Base-by-base conservation (phyloP, 306 rosid species). In the Casuarina equisetifolia region DNA sequence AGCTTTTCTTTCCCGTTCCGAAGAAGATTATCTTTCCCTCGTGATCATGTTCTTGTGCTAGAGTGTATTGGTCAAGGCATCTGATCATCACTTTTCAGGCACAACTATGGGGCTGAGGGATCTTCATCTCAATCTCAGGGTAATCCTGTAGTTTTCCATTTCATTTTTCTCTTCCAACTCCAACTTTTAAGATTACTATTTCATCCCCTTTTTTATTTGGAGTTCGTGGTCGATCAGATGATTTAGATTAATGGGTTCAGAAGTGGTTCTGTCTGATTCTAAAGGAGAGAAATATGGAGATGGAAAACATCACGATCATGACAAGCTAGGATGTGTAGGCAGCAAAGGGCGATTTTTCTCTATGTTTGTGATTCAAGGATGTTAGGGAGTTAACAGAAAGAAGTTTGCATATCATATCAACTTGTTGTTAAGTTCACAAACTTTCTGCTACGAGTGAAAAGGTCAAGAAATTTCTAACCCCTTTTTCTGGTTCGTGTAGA, bases 51-150 rank as follows among this genome's bases (percentile, higher is more conserved):
- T 42, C 70, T 57, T 4, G 15, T 13, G 63, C 11, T 43, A 32
- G n/a, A 38, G 15, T n/a, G 52, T 70, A 58, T 72, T 81, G 77
- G 72, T 69, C 50, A 16, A 52, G 11, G 20, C 1, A 19, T 69
- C 58, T 59, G 32, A 25, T 73, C 40, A 72, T 38, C 74, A n/a
- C 5, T 61, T 73, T 69, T 62, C 84, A 59, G 54, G 42, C 59
- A 67, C 6, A 20, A 16, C 13, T 54, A 80, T 87, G 88, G 80
- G 74, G 25, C 76, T 85, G 72, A 78, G 68, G 61, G 87, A 87
- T 82, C 75, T 87, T 85, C 85, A 68, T 54, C 78, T 79, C 80
- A 87, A 78, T 75, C 62, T 72, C 77, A 87, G 70, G 84, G 91
- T 85, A 82, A 19, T 39, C 51, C 32, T 0, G 35, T n/a, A 17